These are phyloP conservation scores for Neonectria ditissima DNA, from an alignment of 2,329 filamentous ascomycete species.

Conservation along the genomic window DNA sequence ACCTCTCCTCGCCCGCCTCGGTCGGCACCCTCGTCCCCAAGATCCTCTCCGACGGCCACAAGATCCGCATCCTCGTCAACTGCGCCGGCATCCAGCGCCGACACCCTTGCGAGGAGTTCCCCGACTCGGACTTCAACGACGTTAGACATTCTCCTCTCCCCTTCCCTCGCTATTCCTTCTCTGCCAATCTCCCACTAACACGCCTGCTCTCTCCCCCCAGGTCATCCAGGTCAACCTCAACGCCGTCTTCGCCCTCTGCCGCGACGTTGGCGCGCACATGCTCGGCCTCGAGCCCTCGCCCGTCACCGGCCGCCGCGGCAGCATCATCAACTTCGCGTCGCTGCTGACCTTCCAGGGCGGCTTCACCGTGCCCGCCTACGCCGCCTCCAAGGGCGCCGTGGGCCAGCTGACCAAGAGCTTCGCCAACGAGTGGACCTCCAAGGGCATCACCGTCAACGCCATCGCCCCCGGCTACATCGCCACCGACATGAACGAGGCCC, in stretches of 20 bases:
- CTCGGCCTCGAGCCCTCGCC: conserved; percentile 65
- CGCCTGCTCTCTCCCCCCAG: conserved; percentile 42
- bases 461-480: conserved; percentile 91
- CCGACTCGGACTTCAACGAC: conserved; percentile 80
- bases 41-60: conserved; percentile 71
- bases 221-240: conserved; percentile 90
- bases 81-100: conserved; percentile 88
- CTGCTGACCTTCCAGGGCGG: conserved; percentile 89
- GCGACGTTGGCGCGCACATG: conserved; percentile 85
- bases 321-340: conserved; percentile 86
- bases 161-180: neutral
- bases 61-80: conserved; percentile 84
- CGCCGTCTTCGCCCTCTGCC: conserved; percentile 81
- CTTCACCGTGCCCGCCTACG: conserved; percentile 88
- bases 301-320: conserved; percentile 68
- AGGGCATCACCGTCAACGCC: conserved; percentile 86
- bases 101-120: conserved; percentile 81
- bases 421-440: conserved; percentile 86
- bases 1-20: conserved; percentile 71
- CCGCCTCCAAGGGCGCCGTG: conserved; percentile 86
- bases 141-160: conserved; percentile 47
- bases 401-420: conserved; percentile 87
- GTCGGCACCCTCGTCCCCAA: conserved; percentile 71
- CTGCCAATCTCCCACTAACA: conserved; percentile 27
- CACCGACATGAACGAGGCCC: conserved; percentile 92